Base-by-base conservation (phyloP, 2,329 filamentous ascomycete species). In the Dactylellina cionopaga region DNA sequence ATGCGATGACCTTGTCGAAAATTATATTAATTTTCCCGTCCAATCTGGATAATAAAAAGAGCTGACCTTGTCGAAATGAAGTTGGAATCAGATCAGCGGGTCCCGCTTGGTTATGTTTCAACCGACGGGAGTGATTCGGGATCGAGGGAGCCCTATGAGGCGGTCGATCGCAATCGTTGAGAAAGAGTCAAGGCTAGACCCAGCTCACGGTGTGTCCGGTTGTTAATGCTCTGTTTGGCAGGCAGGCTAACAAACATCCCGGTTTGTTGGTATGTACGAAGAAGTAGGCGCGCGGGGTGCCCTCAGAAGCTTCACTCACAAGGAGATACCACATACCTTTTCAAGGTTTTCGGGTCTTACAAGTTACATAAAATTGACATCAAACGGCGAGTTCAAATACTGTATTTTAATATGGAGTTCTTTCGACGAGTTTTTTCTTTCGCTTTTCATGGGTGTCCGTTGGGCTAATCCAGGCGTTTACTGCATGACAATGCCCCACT, bases 191-290 rank as follows among this genome's bases (percentile, higher is more conserved):
- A 72, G 68, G 39, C 47, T 56, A 37, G 37, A 27, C 51, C 58
- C 46, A 65, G 68, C 52, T 72, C 54, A 72, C 68, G 68, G 68
- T 25, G 68, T 65, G 27, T 29, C 68, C 68, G 68, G 65, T 29
- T 37, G 33, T 37, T 44, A 43, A 55, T 54, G 43, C 58, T 47
- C 51, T 11, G 51, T 71, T 64, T 17, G 37, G 68, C 59, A 64
- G 64, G 58, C 51, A 64, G 64, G 58, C 51, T 43, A 44, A 41
- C 58, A 63, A 71, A 64, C 66, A 58, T 44, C 65, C 66, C 49
- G 51, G 58, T 35, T 51, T 15, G 60, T 13, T 29, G 19, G 43
- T 22, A 47, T 33, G 35, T 54, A 64, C 43, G 22, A 35, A 17
- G 35, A 25, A 22, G 46, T 37, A 39, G 51, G 43, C 52, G 43